Evolutionary conservation across 139 green algal genomes (phyloP).

Genomic region (Desmodesmus armatus): DNA sequence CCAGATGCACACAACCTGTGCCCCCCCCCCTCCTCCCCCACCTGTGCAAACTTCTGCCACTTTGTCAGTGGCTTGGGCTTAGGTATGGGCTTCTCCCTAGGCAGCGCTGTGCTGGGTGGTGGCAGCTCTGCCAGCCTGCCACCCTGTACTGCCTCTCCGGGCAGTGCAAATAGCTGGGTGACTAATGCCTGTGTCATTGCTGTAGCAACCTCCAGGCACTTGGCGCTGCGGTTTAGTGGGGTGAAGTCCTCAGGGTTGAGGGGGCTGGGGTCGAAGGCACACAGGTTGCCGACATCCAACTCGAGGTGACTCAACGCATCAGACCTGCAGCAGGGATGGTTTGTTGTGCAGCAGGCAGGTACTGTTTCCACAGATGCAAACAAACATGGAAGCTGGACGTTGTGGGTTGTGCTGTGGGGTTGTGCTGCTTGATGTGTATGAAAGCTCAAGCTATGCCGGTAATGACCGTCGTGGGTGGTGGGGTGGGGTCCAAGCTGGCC

Average conservation of each 20-base stretch:
- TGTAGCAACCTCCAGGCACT: constrained; percentile 64
- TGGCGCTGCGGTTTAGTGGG: constrained; percentile 51
- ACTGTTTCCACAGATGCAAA: too few relatives aligned
- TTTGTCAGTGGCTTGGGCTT: constrained; percentile 86
- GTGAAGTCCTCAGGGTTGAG: constrained; percentile 57
- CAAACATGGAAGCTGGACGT: too few relatives aligned
- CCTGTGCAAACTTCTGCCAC: constrained; percentile 94
- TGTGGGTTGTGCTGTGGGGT: too few relatives aligned
- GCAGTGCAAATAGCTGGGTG: constrained; percentile 79
- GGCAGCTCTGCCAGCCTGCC: constrained; percentile 85
- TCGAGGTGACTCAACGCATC: constrained; percentile 79
- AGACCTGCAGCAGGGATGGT: constrained; percentile 67
- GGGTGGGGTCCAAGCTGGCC: too few relatives aligned
- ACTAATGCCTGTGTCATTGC: constrained; percentile 81
- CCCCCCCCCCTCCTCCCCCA: neutral
- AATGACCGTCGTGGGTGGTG: too few relatives aligned
- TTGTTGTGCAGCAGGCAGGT: too few relatives aligned
- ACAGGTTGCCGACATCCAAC: constrained; percentile 89
- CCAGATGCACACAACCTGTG: too few relatives aligned
- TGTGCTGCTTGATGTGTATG: too few relatives aligned
- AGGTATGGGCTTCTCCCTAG: constrained; percentile 87
- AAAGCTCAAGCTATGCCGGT: too few relatives aligned
- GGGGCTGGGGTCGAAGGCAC: constrained; percentile 78
- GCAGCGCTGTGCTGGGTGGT: constrained; percentile 74
- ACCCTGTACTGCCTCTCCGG: constrained; percentile 68